These are phyloP conservation scores for Rhynchospora breviuscula DNA, from an alignment of 176 grass and related monocot species.

Conservation along the genomic window DNA sequence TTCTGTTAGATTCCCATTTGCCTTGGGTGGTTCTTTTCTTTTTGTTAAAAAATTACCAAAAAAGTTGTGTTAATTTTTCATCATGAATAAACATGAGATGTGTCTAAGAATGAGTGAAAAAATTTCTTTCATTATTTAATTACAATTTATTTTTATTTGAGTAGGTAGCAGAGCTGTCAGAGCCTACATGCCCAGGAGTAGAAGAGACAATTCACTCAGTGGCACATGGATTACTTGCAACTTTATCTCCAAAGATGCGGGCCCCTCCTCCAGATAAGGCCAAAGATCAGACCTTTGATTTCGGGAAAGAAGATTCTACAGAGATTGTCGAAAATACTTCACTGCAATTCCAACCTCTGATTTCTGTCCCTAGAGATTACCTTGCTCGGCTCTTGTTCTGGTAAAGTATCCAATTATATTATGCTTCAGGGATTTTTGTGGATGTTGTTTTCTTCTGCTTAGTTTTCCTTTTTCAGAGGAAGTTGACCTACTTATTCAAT, in stretches of 20 bases:
- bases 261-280: slow-evolving; percentile 50
- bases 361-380: slow-evolving; percentile 79
- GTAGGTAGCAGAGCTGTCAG: slow-evolving; percentile 90
- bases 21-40: background rate
- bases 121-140: background rate
- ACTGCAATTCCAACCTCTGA: slow-evolving; percentile 67
- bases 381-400: slow-evolving; percentile 94
- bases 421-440: background rate
- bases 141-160: slow-evolving; percentile 24
- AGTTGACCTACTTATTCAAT: background rate
- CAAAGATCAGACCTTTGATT: slow-evolving; percentile 38
- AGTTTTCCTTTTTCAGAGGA: background rate
- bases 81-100: background rate
- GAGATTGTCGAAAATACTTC: slow-evolving; percentile 74
- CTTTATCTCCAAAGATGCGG: slow-evolving; percentile 86
- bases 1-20: background rate
- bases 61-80: background rate
- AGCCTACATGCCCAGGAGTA: slow-evolving; percentile 61
- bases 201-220: slow-evolving; percentile 83
- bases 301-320: slow-evolving; percentile 46
- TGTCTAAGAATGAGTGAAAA: background rate
- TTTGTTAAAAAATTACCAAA: background rate
- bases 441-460: background rate
- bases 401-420: slow-evolving; percentile 36
- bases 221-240: slow-evolving; percentile 85